Conservation (phyloP, 2,329 filamentous ascomycete genomes). For the Botrytis medusae region DNA sequence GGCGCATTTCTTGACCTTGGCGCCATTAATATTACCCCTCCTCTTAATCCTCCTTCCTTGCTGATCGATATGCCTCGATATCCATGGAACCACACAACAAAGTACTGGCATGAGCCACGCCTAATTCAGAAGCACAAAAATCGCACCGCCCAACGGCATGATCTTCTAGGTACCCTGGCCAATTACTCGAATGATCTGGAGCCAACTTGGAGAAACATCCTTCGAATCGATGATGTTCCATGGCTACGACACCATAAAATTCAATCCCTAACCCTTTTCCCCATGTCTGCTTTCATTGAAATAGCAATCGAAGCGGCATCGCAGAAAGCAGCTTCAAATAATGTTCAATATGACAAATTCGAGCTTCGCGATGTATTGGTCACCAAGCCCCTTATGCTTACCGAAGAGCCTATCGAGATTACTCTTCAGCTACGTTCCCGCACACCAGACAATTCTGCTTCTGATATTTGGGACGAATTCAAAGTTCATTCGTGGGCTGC, state of each 20-base stretch:
- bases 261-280: slow-evolving; percentile 42
- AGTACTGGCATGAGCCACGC: slow-evolving; percentile 55
- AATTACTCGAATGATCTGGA: slow-evolving; percentile 19
- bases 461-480: slow-evolving; percentile 21
- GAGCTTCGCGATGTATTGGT: slow-evolving; percentile 17
- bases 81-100: slow-evolving; percentile 52
- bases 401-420: slow-evolving; percentile 48
- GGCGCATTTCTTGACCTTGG: slow-evolving; percentile 45
- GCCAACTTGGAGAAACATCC: slow-evolving; percentile 21
- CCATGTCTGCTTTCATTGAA: slow-evolving; percentile 37
- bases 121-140: slow-evolving; percentile 43
- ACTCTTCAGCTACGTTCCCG: slow-evolving; percentile 49
- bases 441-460: slow-evolving; percentile 42
- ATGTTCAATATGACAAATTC: slow-evolving; percentile 41
- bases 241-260: slow-evolving; percentile 48
- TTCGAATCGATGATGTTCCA: slow-evolving; percentile 17
- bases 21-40: slow-evolving; percentile 49
- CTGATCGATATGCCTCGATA: slow-evolving; percentile 49
- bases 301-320: slow-evolving; percentile 39
- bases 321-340: slow-evolving; percentile 27
- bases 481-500: slow-evolving; percentile 14
- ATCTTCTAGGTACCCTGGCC: slow-evolving; percentile 15
- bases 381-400: slow-evolving; percentile 18
- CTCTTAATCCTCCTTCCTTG: slow-evolving; percentile 20
- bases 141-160: slow-evolving; percentile 6